These are phyloP conservation scores for Leccinum incarnatum DNA, from an alignment of 768 basidiomycete species.

Conservation along the genomic window DNA sequence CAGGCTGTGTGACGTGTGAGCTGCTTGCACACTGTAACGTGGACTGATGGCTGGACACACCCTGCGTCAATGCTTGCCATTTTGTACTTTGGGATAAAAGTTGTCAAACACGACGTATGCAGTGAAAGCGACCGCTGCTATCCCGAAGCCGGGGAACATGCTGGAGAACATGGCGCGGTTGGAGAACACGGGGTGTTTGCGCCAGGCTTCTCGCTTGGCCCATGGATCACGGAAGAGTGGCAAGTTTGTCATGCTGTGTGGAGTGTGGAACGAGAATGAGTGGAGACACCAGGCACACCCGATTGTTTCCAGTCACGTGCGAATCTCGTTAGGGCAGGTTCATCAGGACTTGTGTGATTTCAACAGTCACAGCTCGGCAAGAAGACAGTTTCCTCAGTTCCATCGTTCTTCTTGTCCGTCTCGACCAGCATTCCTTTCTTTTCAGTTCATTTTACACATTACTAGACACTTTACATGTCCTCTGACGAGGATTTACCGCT, in stretches of 20 bases:
- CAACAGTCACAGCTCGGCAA: constrained; percentile 20
- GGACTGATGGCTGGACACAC: constrained; percentile 6
- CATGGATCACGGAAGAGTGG: constrained; percentile 91
- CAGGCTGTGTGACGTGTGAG: constrained; percentile 5
- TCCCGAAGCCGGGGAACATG: constrained; percentile 93
- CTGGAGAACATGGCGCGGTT: constrained; percentile 85
- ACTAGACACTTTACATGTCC: constrained; percentile 42
- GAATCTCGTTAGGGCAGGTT: constrained; percentile 54
- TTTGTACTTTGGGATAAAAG: constrained; percentile 44
- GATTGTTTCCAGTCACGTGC: constrained; percentile 25
- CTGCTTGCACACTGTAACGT: not conserved
- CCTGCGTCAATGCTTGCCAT: constrained; percentile 18
- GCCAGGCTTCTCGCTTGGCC: constrained; percentile 92
- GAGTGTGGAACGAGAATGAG: constrained; percentile 8
- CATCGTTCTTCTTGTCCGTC: constrained; percentile 20
- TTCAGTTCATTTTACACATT: constrained; percentile 1
- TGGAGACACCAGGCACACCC: not conserved
- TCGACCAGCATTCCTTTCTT: constrained; percentile 24
- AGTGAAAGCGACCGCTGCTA: constrained; percentile 88
- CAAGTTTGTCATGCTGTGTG: constrained; percentile 52
- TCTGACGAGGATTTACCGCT: constrained; percentile 62
- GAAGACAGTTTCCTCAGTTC: constrained; percentile 26
- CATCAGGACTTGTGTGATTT: constrained; percentile 42
- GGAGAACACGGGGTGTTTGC: constrained; percentile 85
- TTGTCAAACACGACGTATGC: constrained; percentile 89